Percentiles rank a stretch among this genome's conserved stretches.
Evolutionary conservation across 2,329 filamentous ascomycete species (phyloP).

Genomic region (Talaromyces sp.): DNA sequence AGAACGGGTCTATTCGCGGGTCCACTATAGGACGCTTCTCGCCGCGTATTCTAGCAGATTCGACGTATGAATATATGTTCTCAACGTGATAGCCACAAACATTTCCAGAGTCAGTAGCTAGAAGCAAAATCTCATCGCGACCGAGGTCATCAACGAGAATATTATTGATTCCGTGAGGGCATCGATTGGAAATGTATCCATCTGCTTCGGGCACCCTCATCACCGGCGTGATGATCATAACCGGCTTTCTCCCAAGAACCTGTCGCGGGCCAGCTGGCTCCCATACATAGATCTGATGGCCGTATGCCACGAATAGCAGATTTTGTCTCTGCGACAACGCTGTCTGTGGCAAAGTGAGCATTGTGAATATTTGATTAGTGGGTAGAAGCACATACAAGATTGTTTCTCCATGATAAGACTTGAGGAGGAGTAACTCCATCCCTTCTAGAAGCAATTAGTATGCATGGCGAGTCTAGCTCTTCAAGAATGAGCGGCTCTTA

Average conservation of each 20-base stretch:
- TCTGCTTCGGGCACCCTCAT: slow-evolving; percentile 37
- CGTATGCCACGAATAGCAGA: slow-evolving; percentile 42
- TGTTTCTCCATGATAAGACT: slow-evolving; percentile 40
- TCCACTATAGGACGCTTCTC: slow-evolving; percentile 26
- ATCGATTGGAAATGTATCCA: slow-evolving; percentile 50
- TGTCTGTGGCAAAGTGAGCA: slow-evolving; percentile 23
- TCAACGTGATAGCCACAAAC: slow-evolving; percentile 64
- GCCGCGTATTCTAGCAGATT: slow-evolving; percentile 21
- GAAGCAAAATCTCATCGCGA: slow-evolving; percentile 61
- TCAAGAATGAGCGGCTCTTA: slow-evolving; percentile 12
- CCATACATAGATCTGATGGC: slow-evolving; percentile 41
- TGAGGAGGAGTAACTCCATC: slow-evolving; percentile 27
- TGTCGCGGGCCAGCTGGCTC: slow-evolving; percentile 39
- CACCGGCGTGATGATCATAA: slow-evolving; percentile 40
- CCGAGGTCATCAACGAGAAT: slow-evolving; percentile 66
- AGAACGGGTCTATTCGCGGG: slow-evolving; percentile 51
- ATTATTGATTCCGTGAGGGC: slow-evolving; percentile 63
- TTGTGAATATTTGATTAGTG: not conserved
- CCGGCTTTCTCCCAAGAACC: slow-evolving; percentile 32
- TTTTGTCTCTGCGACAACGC: slow-evolving; percentile 46
- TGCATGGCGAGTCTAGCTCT: not conserved
- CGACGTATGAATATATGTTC: slow-evolving; percentile 44
- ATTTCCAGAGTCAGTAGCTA: slow-evolving; percentile 70
- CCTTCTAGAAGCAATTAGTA: slow-evolving; percentile 21
- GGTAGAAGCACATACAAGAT: slow-evolving; percentile 30